Evolutionary conservation across 257 asterid species (phyloP), one percentile per base, ranked within the genome.

Genomic region (Solanum sitiens): DNA sequence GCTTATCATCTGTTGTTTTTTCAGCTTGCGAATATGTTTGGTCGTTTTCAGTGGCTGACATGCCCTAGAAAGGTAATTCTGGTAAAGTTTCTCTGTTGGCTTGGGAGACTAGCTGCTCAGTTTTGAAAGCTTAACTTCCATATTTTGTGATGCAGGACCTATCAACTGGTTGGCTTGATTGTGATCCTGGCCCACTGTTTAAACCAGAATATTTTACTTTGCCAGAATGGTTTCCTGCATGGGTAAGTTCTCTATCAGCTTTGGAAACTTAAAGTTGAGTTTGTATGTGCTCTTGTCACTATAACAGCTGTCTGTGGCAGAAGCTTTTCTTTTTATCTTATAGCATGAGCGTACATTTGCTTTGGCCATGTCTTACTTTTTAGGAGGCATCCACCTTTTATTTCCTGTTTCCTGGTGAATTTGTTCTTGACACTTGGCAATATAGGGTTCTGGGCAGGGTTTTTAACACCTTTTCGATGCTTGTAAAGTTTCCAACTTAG

Each of bases 151-250:
- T 89, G 86, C 90, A 96, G 99, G 99, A 97, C 92, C 91, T 97
- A 85, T 96, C 99, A 33, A 94, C 96, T 71, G 95, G 98, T 74
- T 97, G 99, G 99, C 98, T 97, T 91, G 92, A 93, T 13, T 97
- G 99, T 88, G 99, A 97, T 91, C 98, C 99, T 13, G 99, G 95
- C 56, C 91, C 93, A 13, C 91, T 97, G 90, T 96, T 92, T 77
- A 95, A 92, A 93, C 98, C 98, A 21, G 98, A 95, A 73, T 87
- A 91, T 91, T 95, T 67, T 73, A 11, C 94, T 86, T 75, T 97
- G 76, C 96, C 98, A 30, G 92, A 89, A 73, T 94, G 96, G 98
- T 83, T 94, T 86, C 96, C 98, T 88, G 93, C 40, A 86, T 96
- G 98, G 98, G 98, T 95, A 94, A 90, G 90, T 87, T 63, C 47